Evolutionary conservation across 1,139 yeast species (phyloP).

Genomic region (Candida tetrigidarum): DNA sequence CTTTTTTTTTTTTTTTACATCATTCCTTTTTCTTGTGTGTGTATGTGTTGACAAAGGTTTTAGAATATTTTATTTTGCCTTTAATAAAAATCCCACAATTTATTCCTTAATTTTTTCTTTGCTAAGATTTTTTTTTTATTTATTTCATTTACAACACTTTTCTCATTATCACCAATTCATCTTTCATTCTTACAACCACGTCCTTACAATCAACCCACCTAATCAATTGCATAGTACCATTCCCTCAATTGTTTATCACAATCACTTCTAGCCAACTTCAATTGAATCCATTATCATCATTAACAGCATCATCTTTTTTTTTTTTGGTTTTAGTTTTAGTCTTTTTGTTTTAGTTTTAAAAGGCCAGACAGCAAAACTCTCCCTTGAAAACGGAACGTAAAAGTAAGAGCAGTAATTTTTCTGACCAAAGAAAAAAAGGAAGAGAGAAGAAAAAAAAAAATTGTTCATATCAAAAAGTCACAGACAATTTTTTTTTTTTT

Average conservation of each 20-base stretch:
- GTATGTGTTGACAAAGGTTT: too few relatives aligned
- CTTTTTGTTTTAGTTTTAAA: too few relatives aligned
- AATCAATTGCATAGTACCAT: too few relatives aligned
- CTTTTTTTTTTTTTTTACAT: neutral
- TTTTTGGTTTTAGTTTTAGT: too few relatives aligned
- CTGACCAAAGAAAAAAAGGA: neutral
- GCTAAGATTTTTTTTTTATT: neutral
- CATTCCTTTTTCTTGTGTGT: neutral
- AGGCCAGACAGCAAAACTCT: too few relatives aligned
- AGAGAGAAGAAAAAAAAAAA: slow-evolving; percentile 2
- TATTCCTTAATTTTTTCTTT: slow-evolving; percentile 3
- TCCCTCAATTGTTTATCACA: neutral
- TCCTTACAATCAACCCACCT: neutral
- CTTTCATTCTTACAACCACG: neutral
- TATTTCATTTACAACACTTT: neutral
- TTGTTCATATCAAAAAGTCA: slow-evolving; percentile 4
- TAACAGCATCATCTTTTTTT: neutral
- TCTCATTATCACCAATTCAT: too few relatives aligned
- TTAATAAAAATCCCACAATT: slow-evolving; percentile 5
- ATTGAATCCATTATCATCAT: neutral
- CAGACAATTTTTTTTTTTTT: neutral
- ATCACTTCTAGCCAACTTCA: neutral
- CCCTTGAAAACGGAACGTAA: neutral
- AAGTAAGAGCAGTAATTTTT: neutral
- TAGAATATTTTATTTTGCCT: too few relatives aligned